Evolutionary conservation across 2,329 filamentous ascomycete genomes (phyloP).

Genomic region (Colletotrichum limetticola): DNA sequence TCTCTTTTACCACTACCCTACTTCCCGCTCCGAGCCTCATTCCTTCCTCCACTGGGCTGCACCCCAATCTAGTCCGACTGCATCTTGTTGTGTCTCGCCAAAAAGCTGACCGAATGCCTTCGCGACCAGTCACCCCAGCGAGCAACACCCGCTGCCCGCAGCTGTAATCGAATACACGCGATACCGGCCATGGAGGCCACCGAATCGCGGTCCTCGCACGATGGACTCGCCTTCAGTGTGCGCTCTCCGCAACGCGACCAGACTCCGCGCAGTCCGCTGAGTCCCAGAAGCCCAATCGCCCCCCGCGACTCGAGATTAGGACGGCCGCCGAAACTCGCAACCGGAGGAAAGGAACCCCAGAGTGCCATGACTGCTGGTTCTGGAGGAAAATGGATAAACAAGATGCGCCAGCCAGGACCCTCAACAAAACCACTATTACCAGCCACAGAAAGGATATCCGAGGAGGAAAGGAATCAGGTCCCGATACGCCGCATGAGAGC

Average conservation of each 20-base stretch:
- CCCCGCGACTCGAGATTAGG: constrained; percentile 33
- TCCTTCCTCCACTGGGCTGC: background rate
- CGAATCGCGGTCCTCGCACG: constrained; percentile 33
- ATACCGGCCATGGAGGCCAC: constrained; percentile 40
- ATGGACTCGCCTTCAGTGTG: constrained; percentile 24
- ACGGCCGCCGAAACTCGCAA: constrained; percentile 36
- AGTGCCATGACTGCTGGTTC: constrained; percentile 1
- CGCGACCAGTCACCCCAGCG: constrained; percentile 34
- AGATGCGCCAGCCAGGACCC: constrained; percentile 40
- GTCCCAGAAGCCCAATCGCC: constrained; percentile 11
- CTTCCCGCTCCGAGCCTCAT: constrained; percentile 5
- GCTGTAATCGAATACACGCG: constrained; percentile 14
- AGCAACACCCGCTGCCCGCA: constrained; percentile 35
- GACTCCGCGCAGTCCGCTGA: constrained; percentile 26
- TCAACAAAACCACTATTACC: constrained; percentile 55
- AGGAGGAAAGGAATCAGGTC: constrained; percentile 51
- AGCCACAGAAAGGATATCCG: constrained; percentile 57
- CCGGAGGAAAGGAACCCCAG: constrained; percentile 37
- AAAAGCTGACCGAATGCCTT: constrained; percentile 31
- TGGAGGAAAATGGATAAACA: constrained; percentile 38
- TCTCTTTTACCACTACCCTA: constrained; percentile 8
- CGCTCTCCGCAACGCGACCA: constrained; percentile 23
- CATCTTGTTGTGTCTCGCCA: background rate
- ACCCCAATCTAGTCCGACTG: background rate
- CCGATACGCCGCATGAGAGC: constrained; percentile 54